Evolutionary conservation across 1,284 basidiomycete species (phyloP).

Genomic region (Microbotryum silenes-acaulis): DNA sequence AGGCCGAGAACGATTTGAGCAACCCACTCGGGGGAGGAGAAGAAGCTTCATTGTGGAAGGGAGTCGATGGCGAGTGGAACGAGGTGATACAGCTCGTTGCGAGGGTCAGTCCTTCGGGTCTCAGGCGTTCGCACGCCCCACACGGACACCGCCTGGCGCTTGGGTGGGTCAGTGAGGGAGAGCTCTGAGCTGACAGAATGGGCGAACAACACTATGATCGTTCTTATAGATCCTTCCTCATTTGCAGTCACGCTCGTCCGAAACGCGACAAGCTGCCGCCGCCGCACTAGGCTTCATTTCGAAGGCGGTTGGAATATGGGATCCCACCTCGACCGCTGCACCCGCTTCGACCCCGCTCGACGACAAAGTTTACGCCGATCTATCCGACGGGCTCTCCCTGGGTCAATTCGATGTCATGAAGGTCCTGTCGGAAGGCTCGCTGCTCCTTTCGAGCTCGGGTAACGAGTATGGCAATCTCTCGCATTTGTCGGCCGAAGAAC

Average conservation of each 20-base stretch:
- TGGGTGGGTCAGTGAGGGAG: neutral
- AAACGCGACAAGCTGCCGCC: constrained; percentile 76
- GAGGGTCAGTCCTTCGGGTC: constrained; percentile 49
- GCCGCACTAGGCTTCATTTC: constrained; percentile 79
- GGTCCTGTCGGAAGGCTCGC: constrained; percentile 40
- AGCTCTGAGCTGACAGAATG: neutral
- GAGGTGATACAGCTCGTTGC: constrained; percentile 76
- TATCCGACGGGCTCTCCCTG: constrained; percentile 32
- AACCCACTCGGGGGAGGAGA: constrained; percentile 59
- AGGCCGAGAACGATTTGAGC: constrained; percentile 25
- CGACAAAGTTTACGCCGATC: neutral
- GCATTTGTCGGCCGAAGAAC: constrained; percentile 37
- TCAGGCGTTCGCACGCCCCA: neutral
- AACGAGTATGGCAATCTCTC: constrained; percentile 41
- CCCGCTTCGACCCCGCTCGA: constrained; percentile 1
- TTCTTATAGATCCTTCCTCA: constrained; percentile 65
- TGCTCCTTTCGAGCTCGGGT: constrained; percentile 42
- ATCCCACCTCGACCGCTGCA: constrained; percentile 45
- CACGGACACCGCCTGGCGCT: neutral
- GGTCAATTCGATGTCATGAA: constrained; percentile 37
- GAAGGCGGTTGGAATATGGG: constrained; percentile 72
- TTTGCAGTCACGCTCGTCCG: constrained; percentile 76
- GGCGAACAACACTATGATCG: too few species aligned
- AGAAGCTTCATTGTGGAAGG: constrained; percentile 43
- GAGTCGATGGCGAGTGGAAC: constrained; percentile 61